A percentile compares a stretch with the other conserved stretches of the same genome.
These are phyloP conservation scores for Agaricales sp. DNA, from an alignment of 1,284 basidiomycete genomes.

Conservation along the genomic window DNA sequence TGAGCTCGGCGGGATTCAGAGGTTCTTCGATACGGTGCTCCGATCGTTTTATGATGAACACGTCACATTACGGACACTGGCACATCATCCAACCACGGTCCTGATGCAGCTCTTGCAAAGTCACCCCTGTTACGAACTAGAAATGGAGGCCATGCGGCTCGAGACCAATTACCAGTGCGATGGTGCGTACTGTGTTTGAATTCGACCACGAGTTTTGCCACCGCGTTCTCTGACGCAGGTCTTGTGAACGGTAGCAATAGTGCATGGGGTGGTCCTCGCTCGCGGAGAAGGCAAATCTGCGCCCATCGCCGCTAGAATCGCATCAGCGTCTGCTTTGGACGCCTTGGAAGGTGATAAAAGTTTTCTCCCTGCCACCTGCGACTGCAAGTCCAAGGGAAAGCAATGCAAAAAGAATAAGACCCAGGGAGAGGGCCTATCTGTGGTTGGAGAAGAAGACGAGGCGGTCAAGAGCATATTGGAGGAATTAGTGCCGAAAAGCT, in stretches of 20 bases:
- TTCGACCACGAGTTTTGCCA: conserved; percentile 8
- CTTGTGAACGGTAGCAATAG: conserved; percentile 33
- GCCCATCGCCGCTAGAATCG: conserved; percentile 43
- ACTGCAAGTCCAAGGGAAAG: conserved; percentile 38
- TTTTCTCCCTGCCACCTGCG: conserved; percentile 51
- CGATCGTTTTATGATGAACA: conserved; percentile 68
- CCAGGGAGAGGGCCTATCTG: conserved; percentile 5
- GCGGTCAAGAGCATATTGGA: conserved; percentile 12
- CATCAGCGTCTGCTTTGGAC: conserved; percentile 52
- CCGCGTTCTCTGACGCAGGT: conserved; percentile 6
- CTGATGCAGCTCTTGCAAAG: conserved; percentile 66
- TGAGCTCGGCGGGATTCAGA: conserved; percentile 43
- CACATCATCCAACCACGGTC: conserved; percentile 62
- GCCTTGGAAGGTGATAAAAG: conserved; percentile 51
- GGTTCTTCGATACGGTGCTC: conserved; percentile 54
- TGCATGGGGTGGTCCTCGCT: conserved; percentile 57
- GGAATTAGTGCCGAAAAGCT: conserved; percentile 5
- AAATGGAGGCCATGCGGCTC: conserved; percentile 30
- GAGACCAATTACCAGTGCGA: conserved; percentile 28
- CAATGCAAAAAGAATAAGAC: conserved; percentile 13
- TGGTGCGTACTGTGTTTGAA: conserved; percentile 25
- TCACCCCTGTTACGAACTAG: conserved; percentile 42
- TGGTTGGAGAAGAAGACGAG: conserved; percentile 10
- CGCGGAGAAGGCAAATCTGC: conserved; percentile 39
- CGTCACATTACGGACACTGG: conserved; percentile 57